Base-by-base conservation (phyloP, 164 flowering plant genomes). In the Macadamia tetraphylla region DNA sequence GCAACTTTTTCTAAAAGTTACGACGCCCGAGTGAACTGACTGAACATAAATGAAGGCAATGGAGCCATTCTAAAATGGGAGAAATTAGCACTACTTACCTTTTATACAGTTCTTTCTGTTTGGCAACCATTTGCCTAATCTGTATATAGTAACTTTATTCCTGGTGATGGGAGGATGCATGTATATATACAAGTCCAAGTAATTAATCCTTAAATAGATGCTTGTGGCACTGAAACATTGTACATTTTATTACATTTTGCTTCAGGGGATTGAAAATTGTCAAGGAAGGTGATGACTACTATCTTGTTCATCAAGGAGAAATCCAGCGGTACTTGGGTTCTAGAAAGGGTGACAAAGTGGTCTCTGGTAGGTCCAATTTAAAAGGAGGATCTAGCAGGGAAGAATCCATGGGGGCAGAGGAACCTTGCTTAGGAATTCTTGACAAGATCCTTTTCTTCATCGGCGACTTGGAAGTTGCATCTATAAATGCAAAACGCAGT, bases 401-500 rank as follows among this genome's bases (percentile, higher is more conserved):
- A 30, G 72, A 30, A 32, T 66, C 58, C 23, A 2, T 17, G 12
- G 70, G 65, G 23, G 74, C 52, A 9, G 84, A 70, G 58, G 75
- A 76, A 63, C 74, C 87, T 7, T 56, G 80, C 67, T 42, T 55
- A 7, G 78, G 87, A 29, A 78, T 87, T 60, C 66, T 86, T 55
- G 90, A 88, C 75, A 78, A 75, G 58, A 87, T 88, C 29, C 85
- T 86, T 18, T 88, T 88, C 83, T 88, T 88, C 81, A 70, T 87
- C 30, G 93, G 90, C 60, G 93, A 90, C 71, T 56, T 87, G 81
- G 93, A 90, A 74, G 78, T 74, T 58, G 93, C 96, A 29, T 59
- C 86, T 6, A 63, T 75, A 29, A 80, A 83, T 59, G 85, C 85
- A 48, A 90, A 88, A 75, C 75, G 87, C 15, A 67, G 68, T 29